Conservation (phyloP, 2,329 filamentous ascomycete species). For the Sclerotinia nivalis region DNA sequence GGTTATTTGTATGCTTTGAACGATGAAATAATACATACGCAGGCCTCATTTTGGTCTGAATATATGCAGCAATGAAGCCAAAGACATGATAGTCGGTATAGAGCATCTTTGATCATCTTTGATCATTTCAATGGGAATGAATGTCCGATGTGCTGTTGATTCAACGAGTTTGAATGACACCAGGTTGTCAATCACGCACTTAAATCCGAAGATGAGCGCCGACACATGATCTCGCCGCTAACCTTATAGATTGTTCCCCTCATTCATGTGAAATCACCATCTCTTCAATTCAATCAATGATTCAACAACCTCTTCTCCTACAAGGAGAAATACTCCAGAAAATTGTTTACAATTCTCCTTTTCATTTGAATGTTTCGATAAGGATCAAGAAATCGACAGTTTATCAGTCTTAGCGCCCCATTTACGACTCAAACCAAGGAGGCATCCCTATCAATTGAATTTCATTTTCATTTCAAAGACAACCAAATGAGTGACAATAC, state of each 20-base stretch:
- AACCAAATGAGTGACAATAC: background rate
- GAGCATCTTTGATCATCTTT: background rate
- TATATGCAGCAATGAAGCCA: background rate
- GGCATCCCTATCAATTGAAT: background rate
- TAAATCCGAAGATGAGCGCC: background rate
- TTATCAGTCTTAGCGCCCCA: background rate
- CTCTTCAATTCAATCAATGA: background rate
- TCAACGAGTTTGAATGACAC: background rate
- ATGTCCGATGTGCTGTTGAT: background rate
- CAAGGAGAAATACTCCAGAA: background rate
- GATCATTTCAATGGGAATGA: background rate
- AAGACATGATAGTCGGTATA: conserved; percentile 4
- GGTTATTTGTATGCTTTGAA: background rate
- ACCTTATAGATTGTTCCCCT: background rate
- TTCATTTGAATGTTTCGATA: background rate
- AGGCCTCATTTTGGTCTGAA: background rate
- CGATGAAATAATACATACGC: background rate
- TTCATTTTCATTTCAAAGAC: background rate
- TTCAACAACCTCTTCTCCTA: background rate
- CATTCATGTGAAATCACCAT: background rate
- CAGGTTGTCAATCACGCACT: background rate
- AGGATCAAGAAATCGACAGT: background rate
- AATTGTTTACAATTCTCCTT: background rate
- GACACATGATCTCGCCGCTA: conserved; percentile 5
- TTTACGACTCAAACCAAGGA: background rate